Percentiles rank a stretch among this genome's conserved stretches.
These are phyloP conservation scores for Phytophthora nicotianae DNA, from an alignment of 352 stramenopile genomes.

Conservation along the genomic window DNA sequence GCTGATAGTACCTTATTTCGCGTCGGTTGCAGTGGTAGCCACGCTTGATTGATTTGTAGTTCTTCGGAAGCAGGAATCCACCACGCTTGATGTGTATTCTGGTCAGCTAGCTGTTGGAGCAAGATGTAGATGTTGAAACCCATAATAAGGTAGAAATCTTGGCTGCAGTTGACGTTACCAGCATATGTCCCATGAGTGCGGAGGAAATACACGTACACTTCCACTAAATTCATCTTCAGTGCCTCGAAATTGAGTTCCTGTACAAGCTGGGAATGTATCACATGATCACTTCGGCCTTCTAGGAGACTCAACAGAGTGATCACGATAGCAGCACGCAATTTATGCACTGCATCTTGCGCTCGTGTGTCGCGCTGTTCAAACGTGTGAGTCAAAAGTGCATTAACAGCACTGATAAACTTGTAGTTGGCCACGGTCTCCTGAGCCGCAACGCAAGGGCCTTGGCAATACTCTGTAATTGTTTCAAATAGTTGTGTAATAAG, in stretches of 20 bases:
- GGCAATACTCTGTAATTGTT: conserved; percentile 81
- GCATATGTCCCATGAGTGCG: conserved; percentile 45
- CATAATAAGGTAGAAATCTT: conserved; percentile 73
- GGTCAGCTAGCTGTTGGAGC: conserved; percentile 66
- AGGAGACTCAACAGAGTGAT: conserved; percentile 68
- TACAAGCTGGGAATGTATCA: conserved; percentile 68
- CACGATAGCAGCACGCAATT: conserved; percentile 60
- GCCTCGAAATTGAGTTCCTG: conserved; percentile 80
- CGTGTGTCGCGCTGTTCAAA: conserved; percentile 42
- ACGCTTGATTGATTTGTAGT: conserved; percentile 5
- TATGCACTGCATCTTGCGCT: conserved; percentile 22
- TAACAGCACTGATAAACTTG: conserved; percentile 78
- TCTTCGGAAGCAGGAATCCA: conserved; percentile 46
- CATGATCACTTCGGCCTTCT: conserved; percentile 59
- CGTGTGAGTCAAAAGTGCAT: conserved; percentile 65
- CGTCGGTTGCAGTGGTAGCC: conserved; percentile 3
- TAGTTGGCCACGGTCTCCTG: conserved; percentile 78
- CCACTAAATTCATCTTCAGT: conserved; percentile 63
- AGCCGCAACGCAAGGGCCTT: conserved; percentile 72
- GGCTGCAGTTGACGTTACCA: conserved; percentile 61
- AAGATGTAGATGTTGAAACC: conserved; percentile 84
- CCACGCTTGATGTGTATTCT: conserved; percentile 39
- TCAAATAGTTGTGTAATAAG: conserved; percentile 78
- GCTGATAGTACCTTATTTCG: conserved; percentile 11
- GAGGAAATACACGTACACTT: conserved; percentile 62